phyloP scores from a whole-genome alignment of 208 protist species.

The Leishmania guyanensis region DNA sequence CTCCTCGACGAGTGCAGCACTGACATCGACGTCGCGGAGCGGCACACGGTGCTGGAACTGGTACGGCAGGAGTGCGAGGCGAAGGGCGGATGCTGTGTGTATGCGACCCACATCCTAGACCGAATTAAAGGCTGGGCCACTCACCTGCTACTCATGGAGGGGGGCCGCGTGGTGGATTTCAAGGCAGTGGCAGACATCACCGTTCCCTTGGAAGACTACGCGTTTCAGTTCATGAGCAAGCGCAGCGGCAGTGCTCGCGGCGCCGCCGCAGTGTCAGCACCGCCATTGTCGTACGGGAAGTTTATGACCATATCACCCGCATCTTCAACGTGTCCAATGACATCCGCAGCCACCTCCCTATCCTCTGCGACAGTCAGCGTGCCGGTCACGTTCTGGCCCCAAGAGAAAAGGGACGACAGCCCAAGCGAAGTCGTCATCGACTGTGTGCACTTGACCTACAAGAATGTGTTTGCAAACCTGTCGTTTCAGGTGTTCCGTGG shows the following conservation, averaged over 20 bases:
- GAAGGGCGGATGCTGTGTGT: slow-evolving; percentile 57
- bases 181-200: slow-evolving; percentile 38
- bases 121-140: slow-evolving; percentile 77
- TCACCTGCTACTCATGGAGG: slow-evolving; percentile 64
- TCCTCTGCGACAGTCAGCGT: not conserved
- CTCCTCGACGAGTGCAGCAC: slow-evolving; percentile 89
- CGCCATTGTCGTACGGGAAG: slow-evolving; percentile 14
- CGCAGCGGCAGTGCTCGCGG: not conserved
- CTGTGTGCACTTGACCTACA: slow-evolving; percentile 59
- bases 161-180: slow-evolving; percentile 45
- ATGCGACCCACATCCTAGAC: slow-evolving; percentile 90
- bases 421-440: slow-evolving; percentile 42
- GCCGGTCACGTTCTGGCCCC: slow-evolving; percentile 9
- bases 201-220: slow-evolving; percentile 54
- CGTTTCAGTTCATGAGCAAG: slow-evolving; percentile 51
- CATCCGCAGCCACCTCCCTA: not conserved
- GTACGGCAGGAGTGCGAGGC: slow-evolving; percentile 49
- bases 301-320: not conserved
- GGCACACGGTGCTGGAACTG: slow-evolving; percentile 62
- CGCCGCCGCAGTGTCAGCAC: not conserved
- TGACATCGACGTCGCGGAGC: slow-evolving; percentile 81
- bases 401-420: not conserved
- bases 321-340: not conserved
- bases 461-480: slow-evolving; percentile 62
- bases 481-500: slow-evolving; percentile 58